Base-by-base conservation (phyloP, 176 grass and related monocot species). In the Zea mays region DNA sequence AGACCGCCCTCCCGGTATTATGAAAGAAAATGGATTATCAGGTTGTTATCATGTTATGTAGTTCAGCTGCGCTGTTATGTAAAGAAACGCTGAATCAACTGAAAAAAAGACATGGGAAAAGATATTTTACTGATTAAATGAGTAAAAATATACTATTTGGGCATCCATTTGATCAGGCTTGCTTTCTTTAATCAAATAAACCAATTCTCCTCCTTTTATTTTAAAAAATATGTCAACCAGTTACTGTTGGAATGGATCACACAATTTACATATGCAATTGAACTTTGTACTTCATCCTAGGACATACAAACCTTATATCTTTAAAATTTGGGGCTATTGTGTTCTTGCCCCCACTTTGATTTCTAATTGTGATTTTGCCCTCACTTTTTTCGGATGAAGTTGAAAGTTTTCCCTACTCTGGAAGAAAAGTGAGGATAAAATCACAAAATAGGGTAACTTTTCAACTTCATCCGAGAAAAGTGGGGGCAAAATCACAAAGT, bases 41-140 rank as follows among this genome's bases (percentile, higher is more conserved):
- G 37, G 12, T 51, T 73, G 19, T 60, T 35, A 55, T n/a, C 41
- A 21, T 73, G 36, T 60, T 55, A 65, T 34, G 52, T 61, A 70
- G 66, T 61, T 80, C 65, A 58, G 51, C 5, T 64, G 12, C 64
- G 13, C 2, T 54, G 45, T 73, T 16, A 41, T 73, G 5, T 50
- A n/a, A 52, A 34, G 0, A 15, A 34, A 51, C 35, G 65, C 1
- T 72, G 16, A 54, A 33, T 17, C 36, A 82, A 34, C 2, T 40
- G 13, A 73, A 10, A 64, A 20, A 33, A 34, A 62, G 52, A 62
- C 9, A 1, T 13, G 17, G 10, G 16, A 39, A 52, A 40, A 11
- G 19, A 41, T 20, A 6, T 12, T 38, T 72, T 8, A 3, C 54
- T 81, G 47, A 48, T 33, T 2, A 63, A 12, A 19, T 70, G 3